Evolutionary conservation across 805 yeast genomes (phyloP), one percentile per base, ranked within the genome.

Genomic region (Starmerella floricola): DNA sequence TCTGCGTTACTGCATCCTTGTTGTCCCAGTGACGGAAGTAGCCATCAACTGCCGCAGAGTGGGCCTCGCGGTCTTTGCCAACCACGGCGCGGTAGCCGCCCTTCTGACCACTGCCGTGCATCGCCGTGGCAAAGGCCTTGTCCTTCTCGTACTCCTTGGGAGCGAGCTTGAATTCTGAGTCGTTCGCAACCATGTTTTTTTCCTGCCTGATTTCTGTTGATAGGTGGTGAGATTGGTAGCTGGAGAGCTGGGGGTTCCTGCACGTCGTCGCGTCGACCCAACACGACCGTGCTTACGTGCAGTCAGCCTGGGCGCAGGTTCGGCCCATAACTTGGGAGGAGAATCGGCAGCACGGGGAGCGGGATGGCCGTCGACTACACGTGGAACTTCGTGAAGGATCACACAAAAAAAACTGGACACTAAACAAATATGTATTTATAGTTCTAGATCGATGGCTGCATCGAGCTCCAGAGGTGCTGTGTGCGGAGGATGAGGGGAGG

Each of bases 11-110:
- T 18, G 83, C 52, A 21, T 58, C 78, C 61, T 82, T 82, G 45
- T 47, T 38, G 60, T 88, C 95, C 97, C 97, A 88, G 67, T 86
- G 94, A 69, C 84, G 83, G 73, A 91, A 80, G 65, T 91, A 88
- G 45, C 91, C 94, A 51, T 76, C 79, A 51, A 76, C 77, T 40
- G 96, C 96, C 38, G 79, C 81, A 51, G 73, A 72, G 57, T 83
- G 83, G 32, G 88, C 96, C 36, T 71, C 71, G 52, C 75, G 74
- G 64, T 85, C 73, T 68, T 91, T 91, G 53, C 76, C 63, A 44
- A 84, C 59, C 54, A 86, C 71, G 26, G 96, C 95, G 28, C 73
- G 59, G 50, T 85, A 66, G 35, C 97, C 97, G 30, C 76, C 66
- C 54, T 71, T 72, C 44, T 73, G 60, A 54, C 73, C 78, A 38